Base-by-base conservation (phyloP, 2,329 filamentous ascomycete genomes). In the Boeremia exigua region DNA sequence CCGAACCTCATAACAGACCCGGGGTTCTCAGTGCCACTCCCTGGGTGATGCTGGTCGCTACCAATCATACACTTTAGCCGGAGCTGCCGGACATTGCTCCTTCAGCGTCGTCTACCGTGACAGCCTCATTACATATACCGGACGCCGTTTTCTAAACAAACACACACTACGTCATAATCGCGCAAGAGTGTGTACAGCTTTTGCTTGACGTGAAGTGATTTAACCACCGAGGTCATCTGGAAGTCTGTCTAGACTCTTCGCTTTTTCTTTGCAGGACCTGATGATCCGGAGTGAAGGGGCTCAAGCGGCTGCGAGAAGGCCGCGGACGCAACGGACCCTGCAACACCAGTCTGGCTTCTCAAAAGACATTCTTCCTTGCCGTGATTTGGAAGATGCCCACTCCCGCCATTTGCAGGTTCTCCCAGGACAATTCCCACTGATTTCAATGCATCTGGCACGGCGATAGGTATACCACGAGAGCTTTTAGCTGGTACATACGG, bases 241-340 rank as follows among this genome's bases (percentile, higher is more conserved):
- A 23, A 23, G 23, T 27, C 17, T n/a, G 11, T 30, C 52, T 49
- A 56, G 19, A 30, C 25, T 30, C 46, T 56, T 28, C 46, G 40
- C 34, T 45, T 46, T 47, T 60, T 48, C 25, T 25, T 45, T n/a
- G 29, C 29, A 12, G 44, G 38, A 23, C 42, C 40, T 9, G 38
- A 27, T 14, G 14, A 19, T 29, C 12, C 32, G 30, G 19, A 17
- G 4, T 9, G 7, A 10, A 30, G 25, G 3, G 34, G n/a, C 28
- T 34, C 38, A 14, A 29, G 33, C 12, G 46, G 29, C 29, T 9
- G 25, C 17, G 36, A 47, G n/a, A 42, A 15, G 7, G 33, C 39
- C 32, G 25, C 27, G 12, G 33, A n/a, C n/a, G 19, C 19, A 25
- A 10, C 7, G 2, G n/a, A 29, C 5, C 14, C 32, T 14, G 28